These are phyloP conservation scores for Cicer arietinum DNA, from an alignment of 306 rosid genomes.

Conservation along the genomic window DNA sequence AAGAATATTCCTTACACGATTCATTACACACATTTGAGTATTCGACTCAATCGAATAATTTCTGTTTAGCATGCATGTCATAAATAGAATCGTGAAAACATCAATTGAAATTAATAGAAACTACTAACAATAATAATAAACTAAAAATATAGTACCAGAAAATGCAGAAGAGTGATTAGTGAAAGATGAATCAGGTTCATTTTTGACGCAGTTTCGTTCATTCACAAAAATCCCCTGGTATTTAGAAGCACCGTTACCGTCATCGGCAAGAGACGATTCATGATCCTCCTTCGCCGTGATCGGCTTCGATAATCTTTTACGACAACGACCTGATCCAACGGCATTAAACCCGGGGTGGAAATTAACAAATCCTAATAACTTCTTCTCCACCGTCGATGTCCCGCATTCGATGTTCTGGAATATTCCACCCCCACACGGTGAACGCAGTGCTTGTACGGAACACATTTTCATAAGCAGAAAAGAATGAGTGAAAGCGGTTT, in stretches of 20 bases:
- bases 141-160: conserved; percentile 51
- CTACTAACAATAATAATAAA: neutral
- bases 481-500: neutral
- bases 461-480: conserved; percentile 43
- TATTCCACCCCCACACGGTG: conserved; percentile 32
- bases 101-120: neutral
- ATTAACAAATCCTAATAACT: conserved; percentile 43
- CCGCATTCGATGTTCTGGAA: conserved; percentile 48
- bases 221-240: conserved; percentile 23
- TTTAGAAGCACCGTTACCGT: neutral
- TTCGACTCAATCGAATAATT: neutral
- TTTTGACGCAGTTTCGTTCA: conserved; percentile 42
- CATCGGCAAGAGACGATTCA: conserved; percentile 29
- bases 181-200: conserved; percentile 38
- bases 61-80: neutral
- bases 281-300: conserved; percentile 51
- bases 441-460: conserved; percentile 31
- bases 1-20: neutral
- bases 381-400: conserved; percentile 33
- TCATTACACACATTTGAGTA: neutral
- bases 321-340: conserved; percentile 41
- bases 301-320: conserved; percentile 46
- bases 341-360: conserved; percentile 46
- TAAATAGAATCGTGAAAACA: neutral
- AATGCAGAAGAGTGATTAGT: conserved; percentile 35